Evolutionary conservation across 1,284 basidiomycete genomes (phyloP).

Genomic region (Ustilago sp.): DNA sequence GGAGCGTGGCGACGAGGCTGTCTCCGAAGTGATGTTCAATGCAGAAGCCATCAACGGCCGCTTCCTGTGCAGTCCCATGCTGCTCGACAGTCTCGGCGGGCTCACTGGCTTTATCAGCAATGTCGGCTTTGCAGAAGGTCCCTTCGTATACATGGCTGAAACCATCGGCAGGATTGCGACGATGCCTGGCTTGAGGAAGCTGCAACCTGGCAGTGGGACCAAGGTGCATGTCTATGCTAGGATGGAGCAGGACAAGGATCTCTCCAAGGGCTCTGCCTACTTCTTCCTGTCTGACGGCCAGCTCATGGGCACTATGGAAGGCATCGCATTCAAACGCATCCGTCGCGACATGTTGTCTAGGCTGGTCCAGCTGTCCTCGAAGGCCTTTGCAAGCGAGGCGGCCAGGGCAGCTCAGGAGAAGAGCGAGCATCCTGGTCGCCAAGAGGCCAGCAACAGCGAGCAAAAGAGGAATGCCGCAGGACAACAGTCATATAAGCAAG

Average conservation of each 20-base stretch:
- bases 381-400: slow-evolving; percentile 39
- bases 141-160: slow-evolving; percentile 51
- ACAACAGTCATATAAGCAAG: neutral
- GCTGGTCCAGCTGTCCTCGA: slow-evolving; percentile 43
- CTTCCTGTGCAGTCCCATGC: slow-evolving; percentile 49
- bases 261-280: slow-evolving; percentile 39
- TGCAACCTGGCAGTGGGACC: slow-evolving; percentile 24
- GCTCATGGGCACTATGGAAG: slow-evolving; percentile 44
- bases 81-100: slow-evolving; percentile 51
- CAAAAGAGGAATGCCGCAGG: neutral
- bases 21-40: slow-evolving; percentile 33
- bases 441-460: neutral
- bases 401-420: slow-evolving; percentile 18
- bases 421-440: neutral
- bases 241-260: slow-evolving; percentile 40
- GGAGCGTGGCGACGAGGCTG: slow-evolving; percentile 42
- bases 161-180: slow-evolving; percentile 41
- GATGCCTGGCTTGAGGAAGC: slow-evolving; percentile 21
- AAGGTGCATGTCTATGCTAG: slow-evolving; percentile 32
- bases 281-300: slow-evolving; percentile 35
- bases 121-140: slow-evolving; percentile 41
- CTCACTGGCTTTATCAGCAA: slow-evolving; percentile 58
- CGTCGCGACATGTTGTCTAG: slow-evolving; percentile 38
- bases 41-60: slow-evolving; percentile 33
- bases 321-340: slow-evolving; percentile 48